Percentiles rank a stretch among this genome's conserved stretches.
Evolutionary conservation across 176 grass and related monocot species (phyloP).

Genomic region (Stipa capillata): DNA sequence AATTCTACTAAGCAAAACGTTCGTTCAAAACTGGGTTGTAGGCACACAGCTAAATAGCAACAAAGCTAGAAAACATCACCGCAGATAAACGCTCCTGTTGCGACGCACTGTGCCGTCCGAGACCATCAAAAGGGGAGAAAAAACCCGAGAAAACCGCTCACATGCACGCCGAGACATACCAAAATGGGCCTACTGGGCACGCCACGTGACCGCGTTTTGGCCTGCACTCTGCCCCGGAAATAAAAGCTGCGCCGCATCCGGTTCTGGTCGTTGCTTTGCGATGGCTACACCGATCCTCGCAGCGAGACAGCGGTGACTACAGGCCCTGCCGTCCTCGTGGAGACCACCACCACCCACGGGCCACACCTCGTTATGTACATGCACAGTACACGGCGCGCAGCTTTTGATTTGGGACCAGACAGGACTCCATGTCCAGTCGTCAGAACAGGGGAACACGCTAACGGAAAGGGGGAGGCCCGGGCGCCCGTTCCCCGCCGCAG

Average conservation of each 20-base stretch:
- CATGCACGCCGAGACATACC: neutral
- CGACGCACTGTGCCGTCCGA: neutral
- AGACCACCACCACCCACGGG: neutral
- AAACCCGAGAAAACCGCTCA: neutral
- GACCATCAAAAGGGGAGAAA: neutral
- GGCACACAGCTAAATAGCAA: no score
- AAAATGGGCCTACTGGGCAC: neutral
- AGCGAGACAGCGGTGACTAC: neutral
- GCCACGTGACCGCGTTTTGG: neutral
- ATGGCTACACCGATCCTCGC: no score
- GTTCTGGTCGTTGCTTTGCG: neutral
- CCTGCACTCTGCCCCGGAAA: neutral
- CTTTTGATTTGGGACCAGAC: neutral
- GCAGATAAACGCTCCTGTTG: no score
- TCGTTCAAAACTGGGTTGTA: no score
- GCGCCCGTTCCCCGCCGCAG: neutral
- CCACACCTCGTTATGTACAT: neutral
- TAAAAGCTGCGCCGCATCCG: constrained; percentile 17
- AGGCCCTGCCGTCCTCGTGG: neutral
- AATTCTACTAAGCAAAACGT: no score
- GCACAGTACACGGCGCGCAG: neutral
- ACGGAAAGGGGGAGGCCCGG: neutral
- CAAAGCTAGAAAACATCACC: no score
- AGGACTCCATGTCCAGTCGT: neutral
- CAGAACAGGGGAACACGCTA: neutral